Evolutionary conservation across 2,329 filamentous ascomycete species (phyloP).

Genomic region (Xylaria sp.): DNA sequence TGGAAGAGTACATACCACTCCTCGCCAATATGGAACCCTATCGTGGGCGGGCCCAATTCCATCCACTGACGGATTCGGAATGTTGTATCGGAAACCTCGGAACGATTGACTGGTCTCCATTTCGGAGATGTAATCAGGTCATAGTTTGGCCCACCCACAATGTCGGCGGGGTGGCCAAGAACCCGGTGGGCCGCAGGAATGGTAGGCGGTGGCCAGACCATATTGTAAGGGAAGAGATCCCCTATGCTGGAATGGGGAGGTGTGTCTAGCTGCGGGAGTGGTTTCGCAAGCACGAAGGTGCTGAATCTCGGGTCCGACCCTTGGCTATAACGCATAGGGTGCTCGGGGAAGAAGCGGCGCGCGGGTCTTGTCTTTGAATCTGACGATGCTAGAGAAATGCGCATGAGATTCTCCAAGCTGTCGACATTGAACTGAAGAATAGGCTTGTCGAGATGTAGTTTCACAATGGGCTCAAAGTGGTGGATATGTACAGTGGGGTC

Average conservation of each 20-base stretch:
- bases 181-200: slow-evolving; percentile 69
- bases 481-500: slow-evolving; percentile 72
- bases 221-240: slow-evolving; percentile 50
- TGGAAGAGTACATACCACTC: slow-evolving; percentile 36
- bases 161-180: slow-evolving; percentile 39
- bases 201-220: slow-evolving; percentile 77
- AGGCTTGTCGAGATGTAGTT: slow-evolving; percentile 76
- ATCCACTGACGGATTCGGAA: slow-evolving; percentile 82
- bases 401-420: slow-evolving; percentile 34
- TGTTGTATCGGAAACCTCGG: slow-evolving; percentile 69
- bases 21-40: slow-evolving; percentile 59
- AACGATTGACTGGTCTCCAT: slow-evolving; percentile 49
- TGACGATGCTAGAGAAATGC: slow-evolving; percentile 25
- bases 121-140: slow-evolving; percentile 30
- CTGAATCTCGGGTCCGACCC: slow-evolving; percentile 61
- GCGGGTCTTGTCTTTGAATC: slow-evolving; percentile 14
- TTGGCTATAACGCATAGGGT: slow-evolving; percentile 57
- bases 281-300: slow-evolving; percentile 70
- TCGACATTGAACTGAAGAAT: slow-evolving; percentile 61
- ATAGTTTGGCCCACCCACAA: slow-evolving; percentile 23
- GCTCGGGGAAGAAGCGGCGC: slow-evolving; percentile 54
- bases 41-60: slow-evolving; percentile 59
- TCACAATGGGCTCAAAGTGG: slow-evolving; percentile 72
- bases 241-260: slow-evolving; percentile 35
- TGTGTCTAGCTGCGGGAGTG: slow-evolving; percentile 48